These are phyloP conservation scores for Pichia membranifaciens DNA, from an alignment of 805 yeast genomes.

Conservation along the genomic window DNA sequence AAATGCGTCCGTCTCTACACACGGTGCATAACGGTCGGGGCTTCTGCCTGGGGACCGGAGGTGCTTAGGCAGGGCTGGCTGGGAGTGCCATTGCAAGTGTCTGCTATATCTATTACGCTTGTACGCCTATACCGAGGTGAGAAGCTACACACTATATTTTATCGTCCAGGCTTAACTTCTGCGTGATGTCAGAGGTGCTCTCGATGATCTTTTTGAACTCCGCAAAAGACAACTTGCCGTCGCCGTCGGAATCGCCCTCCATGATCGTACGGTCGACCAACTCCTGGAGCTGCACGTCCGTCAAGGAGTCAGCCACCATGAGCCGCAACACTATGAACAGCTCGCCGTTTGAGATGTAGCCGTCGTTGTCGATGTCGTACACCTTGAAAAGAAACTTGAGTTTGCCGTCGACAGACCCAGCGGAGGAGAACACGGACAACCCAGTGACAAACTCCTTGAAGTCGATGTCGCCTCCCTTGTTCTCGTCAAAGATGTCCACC, in stretches of 20 bases:
- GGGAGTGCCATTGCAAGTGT: too few species aligned
- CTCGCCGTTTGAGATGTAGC: slow-evolving; percentile 93
- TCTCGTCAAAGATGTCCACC: slow-evolving; percentile 91
- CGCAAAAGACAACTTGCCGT: slow-evolving; percentile 75
- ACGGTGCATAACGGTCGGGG: too few species aligned
- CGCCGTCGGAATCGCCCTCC: slow-evolving; percentile 87
- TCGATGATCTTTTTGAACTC: slow-evolving; percentile 74
- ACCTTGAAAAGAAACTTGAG: slow-evolving; percentile 85
- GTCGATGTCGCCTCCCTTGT: slow-evolving; percentile 89
- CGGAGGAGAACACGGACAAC: slow-evolving; percentile 74
- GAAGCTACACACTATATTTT: slow-evolving; percentile 10
- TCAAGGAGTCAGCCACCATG: slow-evolving; percentile 93
- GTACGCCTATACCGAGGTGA: too few species aligned
- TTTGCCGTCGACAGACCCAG: slow-evolving; percentile 75
- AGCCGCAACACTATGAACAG: slow-evolving; percentile 83
- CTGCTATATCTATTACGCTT: neutral
- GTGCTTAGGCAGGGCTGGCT: too few species aligned
- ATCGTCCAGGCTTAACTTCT: slow-evolving; percentile 27
- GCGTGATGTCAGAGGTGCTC: slow-evolving; percentile 35
- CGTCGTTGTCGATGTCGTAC: slow-evolving; percentile 94
- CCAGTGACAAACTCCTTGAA: slow-evolving; percentile 82
- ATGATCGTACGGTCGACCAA: slow-evolving; percentile 94
- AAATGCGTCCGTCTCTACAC: too few species aligned
- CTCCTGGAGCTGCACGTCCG: slow-evolving; percentile 86
- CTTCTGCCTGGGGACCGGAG: too few species aligned